Evolutionary conservation across 2,329 filamentous ascomycete species (phyloP).

Genomic region (Moelleriella libera): DNA sequence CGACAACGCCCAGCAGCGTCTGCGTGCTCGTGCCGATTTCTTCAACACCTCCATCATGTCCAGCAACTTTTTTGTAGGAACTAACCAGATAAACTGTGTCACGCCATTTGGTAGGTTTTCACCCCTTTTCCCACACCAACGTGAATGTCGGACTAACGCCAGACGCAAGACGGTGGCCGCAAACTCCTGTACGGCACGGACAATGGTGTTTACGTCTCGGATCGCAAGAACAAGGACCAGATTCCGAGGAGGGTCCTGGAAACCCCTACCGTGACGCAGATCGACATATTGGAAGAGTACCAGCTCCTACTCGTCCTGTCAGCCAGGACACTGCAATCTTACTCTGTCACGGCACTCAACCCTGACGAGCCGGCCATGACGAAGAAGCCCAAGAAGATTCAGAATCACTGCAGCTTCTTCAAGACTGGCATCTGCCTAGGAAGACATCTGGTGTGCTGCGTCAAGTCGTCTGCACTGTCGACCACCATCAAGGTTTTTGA

Average conservation of each 20-base stretch:
- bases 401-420: conserved; percentile 97
- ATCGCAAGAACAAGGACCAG: conserved; percentile 77
- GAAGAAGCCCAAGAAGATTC: conserved; percentile 89
- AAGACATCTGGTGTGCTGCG: conserved; percentile 86
- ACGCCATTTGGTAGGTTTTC: conserved; percentile 64
- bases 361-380: conserved; percentile 65
- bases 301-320: conserved; percentile 80
- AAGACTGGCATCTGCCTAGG: conserved; percentile 92
- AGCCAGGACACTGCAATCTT: conserved; percentile 86
- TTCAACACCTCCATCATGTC: conserved; percentile 60
- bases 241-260: conserved; percentile 75
- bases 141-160: conserved; percentile 4
- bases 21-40: conserved; percentile 80
- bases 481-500: conserved; percentile 99
- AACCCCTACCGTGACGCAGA: conserved; percentile 75
- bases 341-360: conserved; percentile 75
- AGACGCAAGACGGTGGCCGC: conserved; percentile 63
- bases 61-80: conserved; percentile 42
- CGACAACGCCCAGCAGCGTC: conserved; percentile 73
- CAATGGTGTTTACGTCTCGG: conserved; percentile 81
- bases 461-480: conserved; percentile 84
- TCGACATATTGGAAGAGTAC: conserved; percentile 93
- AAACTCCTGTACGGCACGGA: conserved; percentile 94
- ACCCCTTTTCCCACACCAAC: neutral
- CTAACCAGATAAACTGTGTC: conserved; percentile 86